Percentiles rank a stretch among this genome's conserved stretches.
These are phyloP conservation scores for Boletus sp. DNA, from an alignment of 1,284 basidiomycete genomes.

Conservation along the genomic window DNA sequence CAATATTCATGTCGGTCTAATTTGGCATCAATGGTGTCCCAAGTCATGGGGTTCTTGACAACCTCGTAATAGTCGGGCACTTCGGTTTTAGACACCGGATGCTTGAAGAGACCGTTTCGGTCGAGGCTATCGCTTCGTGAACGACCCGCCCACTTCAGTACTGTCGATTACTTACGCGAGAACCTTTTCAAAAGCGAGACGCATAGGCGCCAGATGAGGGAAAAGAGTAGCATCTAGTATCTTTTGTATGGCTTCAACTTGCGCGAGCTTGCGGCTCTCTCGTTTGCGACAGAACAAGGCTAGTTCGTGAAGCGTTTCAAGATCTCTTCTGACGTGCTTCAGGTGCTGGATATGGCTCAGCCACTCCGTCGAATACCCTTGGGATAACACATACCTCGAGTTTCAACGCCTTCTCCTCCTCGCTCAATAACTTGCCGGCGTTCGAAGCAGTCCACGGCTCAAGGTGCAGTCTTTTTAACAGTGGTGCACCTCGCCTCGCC, in stretches of 20 bases:
- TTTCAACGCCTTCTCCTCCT: constrained; percentile 82
- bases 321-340: constrained; percentile 69
- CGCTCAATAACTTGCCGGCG: constrained; percentile 59
- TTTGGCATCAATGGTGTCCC: constrained; percentile 77
- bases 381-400: constrained; percentile 55
- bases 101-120: constrained; percentile 69
- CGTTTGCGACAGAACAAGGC: constrained; percentile 75
- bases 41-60: constrained; percentile 87
- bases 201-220: constrained; percentile 58
- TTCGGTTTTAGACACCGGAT: constrained; percentile 74
- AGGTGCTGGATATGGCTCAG: constrained; percentile 51
- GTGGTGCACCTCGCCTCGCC: constrained; percentile 85
- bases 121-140: constrained; percentile 55
- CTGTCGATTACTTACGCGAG: constrained; percentile 48
- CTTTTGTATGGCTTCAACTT: constrained; percentile 67
- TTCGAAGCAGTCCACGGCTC: constrained; percentile 95
- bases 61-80: constrained; percentile 94
- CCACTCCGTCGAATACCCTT: constrained; percentile 1
- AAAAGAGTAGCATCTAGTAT: constrained; percentile 66
- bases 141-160: not conserved
- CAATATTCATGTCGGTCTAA: constrained; percentile 78
- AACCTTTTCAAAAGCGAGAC: constrained; percentile 69
- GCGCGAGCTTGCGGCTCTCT: constrained; percentile 79
- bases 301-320: constrained; percentile 72
- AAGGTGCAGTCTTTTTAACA: constrained; percentile 90